A percentile compares a stretch with the other conserved stretches of the same genome.
Evolutionary conservation across 1,284 basidiomycete species (phyloP).

Genomic region (Apiotrichum domesticum): DNA sequence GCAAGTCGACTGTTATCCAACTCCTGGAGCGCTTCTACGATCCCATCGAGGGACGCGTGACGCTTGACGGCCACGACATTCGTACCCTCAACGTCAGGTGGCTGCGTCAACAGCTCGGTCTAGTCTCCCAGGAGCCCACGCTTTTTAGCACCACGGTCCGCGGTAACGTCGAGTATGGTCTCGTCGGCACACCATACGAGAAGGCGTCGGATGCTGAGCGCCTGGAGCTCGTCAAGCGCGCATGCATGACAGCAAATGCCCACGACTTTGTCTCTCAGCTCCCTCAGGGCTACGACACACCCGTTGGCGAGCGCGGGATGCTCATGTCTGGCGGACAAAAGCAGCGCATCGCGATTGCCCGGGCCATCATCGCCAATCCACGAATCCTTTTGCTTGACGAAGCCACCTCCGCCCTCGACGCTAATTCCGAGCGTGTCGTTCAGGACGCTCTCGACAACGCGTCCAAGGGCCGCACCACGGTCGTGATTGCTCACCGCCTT

Average conservation of each 20-base stretch:
- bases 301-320: constrained; percentile 90
- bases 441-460: constrained; percentile 94
- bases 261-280: constrained; percentile 81
- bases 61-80: constrained; percentile 72
- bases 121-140: constrained; percentile 83
- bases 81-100: constrained; percentile 76
- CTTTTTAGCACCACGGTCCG: constrained; percentile 74
- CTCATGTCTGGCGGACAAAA: constrained; percentile 90
- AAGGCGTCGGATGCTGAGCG: constrained; percentile 68
- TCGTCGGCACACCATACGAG: constrained; percentile 67
- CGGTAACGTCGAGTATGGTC: constrained; percentile 80
- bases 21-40: constrained; percentile 87
- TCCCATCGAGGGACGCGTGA: constrained; percentile 60
- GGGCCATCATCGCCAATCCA: constrained; percentile 89
- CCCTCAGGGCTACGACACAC: constrained; percentile 79
- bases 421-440: constrained; percentile 82
- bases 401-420: constrained; percentile 85
- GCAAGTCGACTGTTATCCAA: constrained; percentile 69
- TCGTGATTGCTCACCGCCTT: constrained; percentile 51
- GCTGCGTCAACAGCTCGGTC: constrained; percentile 79
- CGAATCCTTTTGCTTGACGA: constrained; percentile 45
- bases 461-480: constrained; percentile 54
- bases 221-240: constrained; percentile 71
- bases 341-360: constrained; percentile 86
- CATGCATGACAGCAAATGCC: constrained; percentile 84